Conservation (phyloP, 495 filamentous ascomycete genomes). For the Aspergillus biplanus region DNA sequence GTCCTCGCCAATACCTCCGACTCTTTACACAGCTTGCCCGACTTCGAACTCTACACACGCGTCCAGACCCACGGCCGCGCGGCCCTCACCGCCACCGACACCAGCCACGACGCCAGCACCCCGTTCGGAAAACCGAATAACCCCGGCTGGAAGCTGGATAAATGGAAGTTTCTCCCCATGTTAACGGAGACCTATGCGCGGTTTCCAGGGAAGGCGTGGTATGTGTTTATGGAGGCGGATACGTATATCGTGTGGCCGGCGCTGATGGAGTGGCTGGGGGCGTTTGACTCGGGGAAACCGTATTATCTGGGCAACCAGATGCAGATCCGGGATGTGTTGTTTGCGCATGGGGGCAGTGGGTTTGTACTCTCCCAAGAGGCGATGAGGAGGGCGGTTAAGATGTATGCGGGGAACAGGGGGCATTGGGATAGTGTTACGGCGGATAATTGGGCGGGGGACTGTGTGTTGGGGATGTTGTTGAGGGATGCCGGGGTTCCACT, state of each 20-base stretch:
- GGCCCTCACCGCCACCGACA: slow-evolving; percentile 35
- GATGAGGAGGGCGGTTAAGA: slow-evolving; percentile 31
- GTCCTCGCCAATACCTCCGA: slow-evolving; percentile 46
- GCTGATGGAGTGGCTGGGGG: slow-evolving; percentile 57
- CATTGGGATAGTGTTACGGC: slow-evolving; percentile 37
- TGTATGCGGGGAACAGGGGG: slow-evolving; percentile 19
- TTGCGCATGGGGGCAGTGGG: slow-evolving; percentile 71
- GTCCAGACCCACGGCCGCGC: slow-evolving; percentile 38
- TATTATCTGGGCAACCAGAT: slow-evolving; percentile 61
- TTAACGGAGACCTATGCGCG: slow-evolving; percentile 55
- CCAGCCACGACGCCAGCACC: slow-evolving; percentile 36
- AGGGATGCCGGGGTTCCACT: slow-evolving; percentile 36
- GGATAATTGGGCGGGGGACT: slow-evolving; percentile 46
- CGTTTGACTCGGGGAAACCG: slow-evolving; percentile 49
- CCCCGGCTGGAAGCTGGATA: slow-evolving; percentile 67
- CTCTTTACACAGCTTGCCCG: slow-evolving; percentile 34
- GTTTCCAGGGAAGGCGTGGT: slow-evolving; percentile 54
- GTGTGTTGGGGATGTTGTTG: slow-evolving; percentile 49
- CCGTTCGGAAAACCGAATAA: slow-evolving; percentile 41
- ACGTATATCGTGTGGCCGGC: slow-evolving; percentile 69
- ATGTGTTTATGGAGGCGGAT: slow-evolving; percentile 70
- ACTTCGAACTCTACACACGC: slow-evolving; percentile 50
- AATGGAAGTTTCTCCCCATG: slow-evolving; percentile 73
- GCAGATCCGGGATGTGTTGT: slow-evolving; percentile 46
- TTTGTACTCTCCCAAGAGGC: slow-evolving; percentile 54